phyloP scores from a whole-genome alignment of 805 yeast genomes.

The Barnettozyma californica region DNA sequence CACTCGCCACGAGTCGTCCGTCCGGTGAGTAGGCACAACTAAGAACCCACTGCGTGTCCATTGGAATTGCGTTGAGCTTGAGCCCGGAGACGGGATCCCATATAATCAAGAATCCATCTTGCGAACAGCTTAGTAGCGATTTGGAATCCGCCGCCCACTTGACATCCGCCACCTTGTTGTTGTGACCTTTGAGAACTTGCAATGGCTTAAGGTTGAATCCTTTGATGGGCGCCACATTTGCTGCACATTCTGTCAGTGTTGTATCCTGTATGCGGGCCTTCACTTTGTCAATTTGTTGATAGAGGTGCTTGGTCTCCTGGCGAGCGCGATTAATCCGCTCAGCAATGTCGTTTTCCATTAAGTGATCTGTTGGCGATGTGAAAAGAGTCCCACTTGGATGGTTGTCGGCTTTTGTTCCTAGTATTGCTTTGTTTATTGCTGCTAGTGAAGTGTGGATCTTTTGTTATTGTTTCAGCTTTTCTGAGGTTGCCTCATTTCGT shows the following conservation, averaged over 20 bases:
- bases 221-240: conserved; percentile 12
- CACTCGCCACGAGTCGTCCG: conserved; percentile 65
- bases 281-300: conserved; percentile 42
- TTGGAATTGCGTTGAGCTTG: conserved; percentile 62
- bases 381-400: no score
- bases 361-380: not conserved
- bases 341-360: conserved; percentile 11
- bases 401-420: no score
- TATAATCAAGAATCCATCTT: conserved; percentile 77
- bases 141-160: conserved; percentile 64
- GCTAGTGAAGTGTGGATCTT: not conserved
- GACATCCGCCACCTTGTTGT: conserved; percentile 63
- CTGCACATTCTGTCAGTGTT: conserved; percentile 36
- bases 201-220: conserved; percentile 32
- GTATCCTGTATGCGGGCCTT: conserved; percentile 41
- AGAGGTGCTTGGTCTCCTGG: conserved; percentile 41
- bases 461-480: not conserved
- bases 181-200: conserved; percentile 46
- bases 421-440: not conserved
- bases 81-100: conserved; percentile 79
- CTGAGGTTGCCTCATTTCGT: conserved; percentile 12
- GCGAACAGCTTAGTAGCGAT: conserved; percentile 66
- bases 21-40: conserved; percentile 69
- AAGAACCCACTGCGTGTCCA: conserved; percentile 77
- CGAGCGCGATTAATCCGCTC: conserved; percentile 33